Percentiles rank a stretch among this genome's conserved stretches.
These are phyloP conservation scores for Penicillium freii DNA, from an alignment of 2,329 filamentous ascomycete species.

Conservation along the genomic window DNA sequence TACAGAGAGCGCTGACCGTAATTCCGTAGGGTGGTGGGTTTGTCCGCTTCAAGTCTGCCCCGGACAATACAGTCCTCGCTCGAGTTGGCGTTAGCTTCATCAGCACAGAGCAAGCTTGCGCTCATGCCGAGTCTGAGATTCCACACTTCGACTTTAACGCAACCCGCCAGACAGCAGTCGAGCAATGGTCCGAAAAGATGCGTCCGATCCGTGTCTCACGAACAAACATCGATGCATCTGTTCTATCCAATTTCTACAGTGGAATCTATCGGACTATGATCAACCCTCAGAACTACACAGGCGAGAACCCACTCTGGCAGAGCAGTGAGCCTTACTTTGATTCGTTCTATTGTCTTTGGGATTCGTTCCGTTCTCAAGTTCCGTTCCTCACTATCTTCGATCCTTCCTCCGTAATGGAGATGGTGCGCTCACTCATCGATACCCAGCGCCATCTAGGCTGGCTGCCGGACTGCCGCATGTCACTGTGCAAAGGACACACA, in stretches of 20 bases:
- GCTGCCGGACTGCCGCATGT: constrained; percentile 73
- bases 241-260: constrained; percentile 62
- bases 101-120: constrained; percentile 63
- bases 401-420: constrained; percentile 59
- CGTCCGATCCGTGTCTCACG: constrained; percentile 38
- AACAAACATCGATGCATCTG: constrained; percentile 29
- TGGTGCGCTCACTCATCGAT: constrained; percentile 68
- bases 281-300: constrained; percentile 69
- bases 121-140: constrained; percentile 66
- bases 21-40: constrained; percentile 60
- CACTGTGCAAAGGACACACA: constrained; percentile 65
- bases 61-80: constrained; percentile 55
- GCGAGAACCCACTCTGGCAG: constrained; percentile 67
- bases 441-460: constrained; percentile 69
- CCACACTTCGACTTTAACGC: constrained; percentile 61
- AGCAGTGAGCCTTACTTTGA: constrained; percentile 68
- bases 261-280: constrained; percentile 69
- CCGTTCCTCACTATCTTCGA: constrained; percentile 68
- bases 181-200: constrained; percentile 59
- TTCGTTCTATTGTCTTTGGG: constrained; percentile 74
- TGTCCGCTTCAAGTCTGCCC: constrained; percentile 57
- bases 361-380: constrained; percentile 66
- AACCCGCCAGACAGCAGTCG: constrained; percentile 52
- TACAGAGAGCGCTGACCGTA: neutral
- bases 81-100: constrained; percentile 69